Percentiles rank a stretch among this genome's conserved stretches.
phyloP scores from a whole-genome alignment of 805 yeast species.

The Millerozyma miso region DNA sequence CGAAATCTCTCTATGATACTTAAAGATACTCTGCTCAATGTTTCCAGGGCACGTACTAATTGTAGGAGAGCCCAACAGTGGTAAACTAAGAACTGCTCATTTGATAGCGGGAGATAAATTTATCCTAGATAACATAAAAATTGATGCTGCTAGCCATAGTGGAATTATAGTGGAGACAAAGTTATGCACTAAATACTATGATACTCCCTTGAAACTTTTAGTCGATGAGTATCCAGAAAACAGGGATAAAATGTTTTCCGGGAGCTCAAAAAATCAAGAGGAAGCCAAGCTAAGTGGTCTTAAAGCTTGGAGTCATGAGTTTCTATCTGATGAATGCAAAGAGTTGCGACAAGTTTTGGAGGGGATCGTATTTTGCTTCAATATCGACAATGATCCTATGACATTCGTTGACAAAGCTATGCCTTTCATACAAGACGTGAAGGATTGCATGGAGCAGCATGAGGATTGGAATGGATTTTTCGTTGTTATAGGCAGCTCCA shows the following conservation, averaged over 20 bases:
- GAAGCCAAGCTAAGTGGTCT: conserved; percentile 14
- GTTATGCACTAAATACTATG: conserved; percentile 31
- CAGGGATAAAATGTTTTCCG: conserved; percentile 6
- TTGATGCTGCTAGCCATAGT: conserved; percentile 21
- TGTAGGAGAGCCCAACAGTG: conserved; percentile 41
- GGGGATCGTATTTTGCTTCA: conserved; percentile 43
- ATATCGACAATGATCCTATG: conserved; percentile 16
- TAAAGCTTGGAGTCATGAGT: conserved; percentile 37
- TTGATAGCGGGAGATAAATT: conserved; percentile 23
- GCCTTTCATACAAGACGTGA: conserved; percentile 10
- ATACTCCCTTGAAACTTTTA: conserved; percentile 23
- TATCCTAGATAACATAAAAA: conserved; percentile 28
- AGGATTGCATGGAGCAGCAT: conserved; percentile 11
- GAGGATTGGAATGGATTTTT: conserved; percentile 24
- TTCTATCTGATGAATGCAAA: conserved; percentile 28
- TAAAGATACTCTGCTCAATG: conserved; percentile 7
- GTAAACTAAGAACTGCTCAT: conserved; percentile 31
- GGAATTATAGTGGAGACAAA: conserved; percentile 25
- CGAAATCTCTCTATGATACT: not conserved
- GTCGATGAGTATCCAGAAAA: conserved; percentile 35
- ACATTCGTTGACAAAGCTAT: conserved; percentile 19
- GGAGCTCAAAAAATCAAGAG: not conserved
- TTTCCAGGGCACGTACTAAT: conserved; percentile 40
- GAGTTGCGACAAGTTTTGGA: conserved; percentile 45
- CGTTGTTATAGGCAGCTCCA: conserved; percentile 29